Evolutionary conservation across 371 early-diverging fungal genomes (phyloP), one percentile per base, ranked within the genome.

Genomic region (Ecytonucleospora hepatopenaei): DNA sequence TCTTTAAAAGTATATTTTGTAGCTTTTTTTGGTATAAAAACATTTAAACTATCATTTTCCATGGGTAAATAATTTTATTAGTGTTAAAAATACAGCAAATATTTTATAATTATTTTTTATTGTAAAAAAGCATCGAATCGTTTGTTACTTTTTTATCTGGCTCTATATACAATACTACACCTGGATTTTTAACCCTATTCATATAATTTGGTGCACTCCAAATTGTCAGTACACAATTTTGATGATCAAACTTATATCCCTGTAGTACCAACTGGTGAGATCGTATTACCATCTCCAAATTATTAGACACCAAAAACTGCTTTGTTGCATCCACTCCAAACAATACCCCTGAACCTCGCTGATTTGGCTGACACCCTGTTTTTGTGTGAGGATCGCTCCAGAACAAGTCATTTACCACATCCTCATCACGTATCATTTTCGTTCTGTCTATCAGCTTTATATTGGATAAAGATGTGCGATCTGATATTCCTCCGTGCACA

Each of bases 161-260:
- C 34, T 66, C 68, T n/a, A 80, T 56, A 19, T 48, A 32, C 4
- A 78, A 62, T 49, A 80, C 59, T 27, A 65, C 67, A 30, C 69
- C 80, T 28, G 67, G 80, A 62, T 81, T 81, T 31, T 67, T 71
- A 62, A 69, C 73, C 47, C 73, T 65, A 47, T 72, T 69, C 61
- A 78, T 72, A 67, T 79, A 81, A 59, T 81, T 69, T 15, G 81
- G 81, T 24, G 81, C 81, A 62, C 72, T 68, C 79, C 79, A 81
- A 1, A 81, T 73, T 62, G 81, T 81, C 0, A 79, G 67, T 27
- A 61, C 61, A 40, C 62, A 72, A 62, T 59, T 62, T 31, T 74
- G 72, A 61, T 68, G 76, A 57, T 79, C 73, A 65, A 75, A 75
- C 53, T 75, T 73, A 58, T 74, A 78, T 0, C 80, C 80, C 57